Base-by-base conservation (phyloP, 768 basidiomycete genomes). In the Hypholoma fasciculare region DNA sequence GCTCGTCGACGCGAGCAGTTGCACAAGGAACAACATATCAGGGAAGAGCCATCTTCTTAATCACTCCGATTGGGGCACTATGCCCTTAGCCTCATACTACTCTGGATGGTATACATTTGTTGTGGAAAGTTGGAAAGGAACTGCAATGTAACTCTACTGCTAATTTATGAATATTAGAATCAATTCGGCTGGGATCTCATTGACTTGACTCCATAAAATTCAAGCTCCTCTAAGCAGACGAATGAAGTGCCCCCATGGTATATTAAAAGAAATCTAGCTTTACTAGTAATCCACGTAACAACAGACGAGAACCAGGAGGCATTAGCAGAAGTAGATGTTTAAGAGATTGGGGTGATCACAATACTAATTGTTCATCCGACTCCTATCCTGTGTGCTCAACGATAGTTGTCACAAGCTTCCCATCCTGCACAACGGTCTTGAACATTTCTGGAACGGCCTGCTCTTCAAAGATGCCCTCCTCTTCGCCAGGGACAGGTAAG, bases 371-470 rank as follows among this genome's bases (percentile, higher is more conserved):
- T 9, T 9, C 30, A 34, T 34, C 30, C 6, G 9, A 7, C 30
- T 23, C 42, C 23, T 34, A 58, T 38, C 88, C 88, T 64, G 74
- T 74, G 64, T 98, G 96, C 72, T 98, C 95, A 8, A 98, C 90
- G 26, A 97, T 84, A 12, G 78, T 87, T 16, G 96, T 98, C 38
- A 94, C 83, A 57, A 98, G 75, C 73, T 90, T 96, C 11, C 96
- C 96, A 60, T 82, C 76, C 68, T 84, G 76, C 26, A 99, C 78
- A 37, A 86, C 82, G 17, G 92, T 92, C 80, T 85, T 93, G 72
- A 99, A 79, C 92, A 97, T 98, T 76, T 99, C 97, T 0, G 97
- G 96, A 17, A 99, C 77, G 0, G 96, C 82, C 61, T 87, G 86
- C 72, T 99, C 97, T 60, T 84, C 83, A 65, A 95, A 98, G 46